Evolutionary conservation across 2,329 filamentous ascomycete species (phyloP), one percentile per base, ranked within the genome.

Genomic region (Hyphodiscus sp.): DNA sequence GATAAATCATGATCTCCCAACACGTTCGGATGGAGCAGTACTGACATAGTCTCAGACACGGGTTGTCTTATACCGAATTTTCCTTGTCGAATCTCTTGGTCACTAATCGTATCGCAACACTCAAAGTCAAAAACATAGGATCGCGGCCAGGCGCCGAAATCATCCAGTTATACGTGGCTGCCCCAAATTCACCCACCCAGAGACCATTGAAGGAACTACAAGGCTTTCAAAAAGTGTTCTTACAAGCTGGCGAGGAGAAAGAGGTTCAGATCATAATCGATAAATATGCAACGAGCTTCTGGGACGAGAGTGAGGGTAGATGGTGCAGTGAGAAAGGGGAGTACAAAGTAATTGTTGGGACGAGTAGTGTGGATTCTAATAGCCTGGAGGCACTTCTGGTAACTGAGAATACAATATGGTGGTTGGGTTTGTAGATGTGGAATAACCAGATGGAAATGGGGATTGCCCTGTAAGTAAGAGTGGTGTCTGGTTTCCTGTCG

Each of bases 21-120:
- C 5, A 13, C 33, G n/a, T 38, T 13, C 13, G 3, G 3, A 26
- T 3, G 23, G 23, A 26, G 23, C 23, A 26, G 4, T 38, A 38
- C 33, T 38, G 11, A 38, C 33, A 13, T 15, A 2, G 11, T 13
- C 16, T 6, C 33, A 38, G 89, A 13, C 83, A 90, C 64, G 89
- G 89, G 1, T 75, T 94, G 1, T 88, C 85, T 15, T 94, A 91
- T 70, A 91, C 87, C 0, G 81, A 73, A 0, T 92, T 92, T 67
- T 61, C 68, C 10, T 77, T 79, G 59, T 78, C 74, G 4, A 10
- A 26, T 3, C 26, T 33, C 20, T 18, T 16, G 3, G 26, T 47
- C 45, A 16, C 45, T 16, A 16, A 18, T 15, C 16, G 20, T 20
- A 73, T 85, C 9, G 74, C 73, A 3, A 47, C 18, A 76, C 8